A percentile compares a stretch with the other conserved stretches of the same genome.
phyloP scores from a whole-genome alignment of 23 red algal species.

The Pyropia yezoensis region DNA sequence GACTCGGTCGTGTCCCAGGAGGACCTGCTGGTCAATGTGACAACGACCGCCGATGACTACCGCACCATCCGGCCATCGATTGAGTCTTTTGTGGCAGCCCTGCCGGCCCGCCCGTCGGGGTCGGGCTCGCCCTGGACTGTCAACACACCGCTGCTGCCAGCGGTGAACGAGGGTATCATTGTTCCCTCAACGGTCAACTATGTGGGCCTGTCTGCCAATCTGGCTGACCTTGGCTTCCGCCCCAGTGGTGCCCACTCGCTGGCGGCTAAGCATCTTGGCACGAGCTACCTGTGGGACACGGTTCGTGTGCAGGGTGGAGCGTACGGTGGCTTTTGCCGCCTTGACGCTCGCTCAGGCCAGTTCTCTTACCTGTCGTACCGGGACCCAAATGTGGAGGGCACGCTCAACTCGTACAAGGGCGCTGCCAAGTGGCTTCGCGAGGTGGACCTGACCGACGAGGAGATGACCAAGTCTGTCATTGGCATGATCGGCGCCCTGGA shows the following conservation, averaged over 20 bases:
- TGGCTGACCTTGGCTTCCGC: slow-evolving; percentile 70
- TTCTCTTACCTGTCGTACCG: slow-evolving; percentile 87
- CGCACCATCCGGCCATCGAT: slow-evolving; percentile 28
- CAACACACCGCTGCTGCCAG: slow-evolving; percentile 1
- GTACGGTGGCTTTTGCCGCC: slow-evolving; percentile 90
- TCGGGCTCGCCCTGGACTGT: slow-evolving; percentile 22
- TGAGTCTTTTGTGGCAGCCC: slow-evolving; percentile 38
- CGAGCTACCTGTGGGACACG: slow-evolving; percentile 81
- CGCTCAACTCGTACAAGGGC: slow-evolving; percentile 69
- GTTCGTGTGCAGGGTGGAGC: slow-evolving; percentile 94
- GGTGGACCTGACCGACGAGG: slow-evolving; percentile 45
- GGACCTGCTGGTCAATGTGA: slow-evolving; percentile 69
- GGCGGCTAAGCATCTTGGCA: slow-evolving; percentile 79
- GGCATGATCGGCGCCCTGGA: slow-evolving; percentile 97
- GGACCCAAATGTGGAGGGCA: slow-evolving; percentile 81
- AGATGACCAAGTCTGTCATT: slow-evolving; percentile 77
- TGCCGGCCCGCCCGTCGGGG: slow-evolving; percentile 32
- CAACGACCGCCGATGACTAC: slow-evolving; percentile 40
- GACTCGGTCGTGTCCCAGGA: slow-evolving; percentile 38
- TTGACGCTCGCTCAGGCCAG: slow-evolving; percentile 69
- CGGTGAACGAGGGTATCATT: slow-evolving; percentile 74
- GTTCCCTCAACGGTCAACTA: slow-evolving; percentile 90
- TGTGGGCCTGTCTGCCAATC: slow-evolving; percentile 83
- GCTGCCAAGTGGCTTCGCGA: slow-evolving; percentile 41
- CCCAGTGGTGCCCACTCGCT: slow-evolving; percentile 57